Evolutionary conservation across 345 rosid species (phyloP).

Genomic region (Citrus australasica): DNA sequence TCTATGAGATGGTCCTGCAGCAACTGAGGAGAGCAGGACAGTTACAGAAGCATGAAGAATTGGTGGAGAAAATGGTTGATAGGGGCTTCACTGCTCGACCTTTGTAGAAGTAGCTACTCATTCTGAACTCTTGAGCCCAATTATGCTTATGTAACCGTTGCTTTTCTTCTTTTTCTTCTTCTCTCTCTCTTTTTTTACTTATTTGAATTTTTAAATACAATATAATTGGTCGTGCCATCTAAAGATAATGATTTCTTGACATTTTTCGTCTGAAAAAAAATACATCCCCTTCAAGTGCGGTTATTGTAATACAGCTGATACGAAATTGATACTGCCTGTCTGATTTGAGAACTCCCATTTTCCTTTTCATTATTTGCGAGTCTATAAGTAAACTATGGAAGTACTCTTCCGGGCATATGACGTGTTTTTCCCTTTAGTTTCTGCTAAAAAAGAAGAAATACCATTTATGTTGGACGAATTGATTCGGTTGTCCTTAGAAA

Average conservation of each 20-base stretch:
- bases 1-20: conserved; percentile 68
- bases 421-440: too few species aligned
- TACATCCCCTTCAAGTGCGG: too few species aligned
- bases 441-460: not conserved
- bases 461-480: too few species aligned
- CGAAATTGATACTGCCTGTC: not conserved
- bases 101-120: conserved; percentile 21
- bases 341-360: too few species aligned
- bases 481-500: too few species aligned
- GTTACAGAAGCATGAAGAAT: conserved; percentile 84
- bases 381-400: too few species aligned
- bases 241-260: not conserved
- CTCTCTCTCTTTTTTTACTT: too few species aligned
- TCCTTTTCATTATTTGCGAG: not conserved
- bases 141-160: not conserved
- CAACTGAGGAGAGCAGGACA: conserved; percentile 82
- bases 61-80: conserved; percentile 83
- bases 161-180: not conserved
- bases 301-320: too few species aligned
- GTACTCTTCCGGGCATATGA: not conserved
- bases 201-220: not conserved
- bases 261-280: not conserved
- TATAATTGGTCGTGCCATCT: not conserved
- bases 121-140: not conserved
- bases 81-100: conserved; percentile 63